Evolutionary conservation across 257 asterid species (phyloP), one percentile per base, ranked within the genome.

Genomic region (Striga asiatica): DNA sequence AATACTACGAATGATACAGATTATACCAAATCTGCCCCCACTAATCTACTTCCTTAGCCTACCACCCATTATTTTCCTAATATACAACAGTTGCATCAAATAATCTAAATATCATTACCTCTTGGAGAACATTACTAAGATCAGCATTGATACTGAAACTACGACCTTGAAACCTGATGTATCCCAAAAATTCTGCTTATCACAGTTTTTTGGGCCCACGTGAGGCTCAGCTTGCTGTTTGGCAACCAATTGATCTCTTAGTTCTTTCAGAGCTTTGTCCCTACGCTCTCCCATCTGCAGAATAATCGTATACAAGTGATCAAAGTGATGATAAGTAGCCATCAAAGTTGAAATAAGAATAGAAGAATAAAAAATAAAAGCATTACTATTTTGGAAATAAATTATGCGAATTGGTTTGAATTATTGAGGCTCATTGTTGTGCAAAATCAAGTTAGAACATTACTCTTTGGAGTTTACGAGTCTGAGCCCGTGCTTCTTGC

Each of bases 391-490:
- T 34, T 8, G 12, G 41, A 34, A 34, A 34, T n/a, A n/a, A n/a
- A n/a, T n/a, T n/a, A n/a, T n/a, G n/a, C n/a, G n/a, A n/a, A n/a
- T n/a, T n/a, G n/a, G n/a, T n/a, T n/a, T n/a, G n/a, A n/a, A n/a
- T n/a, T n/a, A n/a, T n/a, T n/a, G n/a, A n/a, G n/a, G n/a, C n/a
- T n/a, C n/a, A n/a, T n/a, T n/a, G 12, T 11, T 3, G 41, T 37
- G 38, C 12, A 6, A 2, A 32, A 32, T 32, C 8, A 0, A 12
- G 17, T 17, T 37, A 37, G 13, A 58, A 60, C 18, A 57, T 77
- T 88, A 88, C 97, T 74, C 88, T 74, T 66, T 84, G 97, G 57
- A 88, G 91, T 68, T 88, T 84, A 66, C 88, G 87, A 32, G 83
- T 87, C 71, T 84, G 94, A 57, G 83, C 60, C 42, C 92, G 80